A percentile compares a stretch with the other conserved stretches of the same genome.
Evolutionary conservation across 768 basidiomycete genomes (phyloP).

Genomic region (Dictyophora rubrovolvata): DNA sequence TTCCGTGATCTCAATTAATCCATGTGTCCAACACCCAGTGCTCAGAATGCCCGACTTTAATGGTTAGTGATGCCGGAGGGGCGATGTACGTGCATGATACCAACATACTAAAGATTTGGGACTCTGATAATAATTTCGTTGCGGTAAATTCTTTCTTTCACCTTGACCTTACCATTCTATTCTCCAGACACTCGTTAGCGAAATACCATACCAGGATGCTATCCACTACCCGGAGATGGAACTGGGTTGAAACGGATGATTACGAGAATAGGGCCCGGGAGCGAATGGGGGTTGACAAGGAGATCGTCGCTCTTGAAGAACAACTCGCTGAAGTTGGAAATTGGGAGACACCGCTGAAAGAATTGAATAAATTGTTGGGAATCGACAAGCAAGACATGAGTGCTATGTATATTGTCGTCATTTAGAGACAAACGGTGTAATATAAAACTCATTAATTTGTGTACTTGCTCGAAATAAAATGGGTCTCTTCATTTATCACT

Average conservation of each 20-base stretch:
- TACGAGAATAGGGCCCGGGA: conserved; percentile 60
- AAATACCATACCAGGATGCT: conserved; percentile 87
- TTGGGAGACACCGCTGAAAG: conserved; percentile 64
- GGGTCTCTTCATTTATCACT: too few species aligned
- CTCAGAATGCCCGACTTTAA: conserved; percentile 87
- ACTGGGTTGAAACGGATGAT: conserved; percentile 67
- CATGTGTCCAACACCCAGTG: conserved; percentile 12
- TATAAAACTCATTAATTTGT: too few species aligned
- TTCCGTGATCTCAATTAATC: background rate
- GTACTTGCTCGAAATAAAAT: too few species aligned
- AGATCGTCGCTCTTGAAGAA: conserved; percentile 57
- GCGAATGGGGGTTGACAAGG: conserved; percentile 62
- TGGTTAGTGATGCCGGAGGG: conserved; percentile 93
- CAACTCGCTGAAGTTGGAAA: conserved; percentile 58
- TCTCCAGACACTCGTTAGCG: conserved; percentile 61
- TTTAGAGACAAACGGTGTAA: too few species aligned
- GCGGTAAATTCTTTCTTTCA: conserved; percentile 35
- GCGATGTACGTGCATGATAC: too few species aligned
- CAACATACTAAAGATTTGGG: conserved; percentile 81
- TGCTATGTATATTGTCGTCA: background rate
- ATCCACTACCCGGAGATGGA: conserved; percentile 63
- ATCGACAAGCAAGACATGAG: background rate
- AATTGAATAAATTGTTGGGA: conserved; percentile 47
- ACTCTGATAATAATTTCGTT: conserved; percentile 85
- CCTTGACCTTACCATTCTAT: background rate